Conservation (phyloP, 2,329 filamentous ascomycete genomes). For the Daldinia sp. region DNA sequence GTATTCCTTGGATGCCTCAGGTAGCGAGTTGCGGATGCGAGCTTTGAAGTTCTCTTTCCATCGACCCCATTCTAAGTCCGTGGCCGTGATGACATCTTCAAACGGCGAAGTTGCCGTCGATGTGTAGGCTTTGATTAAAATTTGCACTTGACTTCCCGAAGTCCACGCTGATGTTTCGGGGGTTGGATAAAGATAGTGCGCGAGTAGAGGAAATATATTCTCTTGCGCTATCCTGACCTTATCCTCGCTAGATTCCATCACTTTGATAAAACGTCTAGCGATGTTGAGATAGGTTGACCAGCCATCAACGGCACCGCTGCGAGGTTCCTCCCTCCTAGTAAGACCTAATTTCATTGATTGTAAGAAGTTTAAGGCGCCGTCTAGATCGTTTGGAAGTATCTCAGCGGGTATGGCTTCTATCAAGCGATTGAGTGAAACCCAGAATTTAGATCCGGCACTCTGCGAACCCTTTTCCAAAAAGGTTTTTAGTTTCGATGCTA, state of each 20-base stretch:
- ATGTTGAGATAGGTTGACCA: conserved; percentile 80
- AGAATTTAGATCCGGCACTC: conserved; percentile 74
- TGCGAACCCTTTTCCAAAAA: conserved; percentile 89
- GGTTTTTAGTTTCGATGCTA: conserved; percentile 66
- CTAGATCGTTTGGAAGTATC: conserved; percentile 60
- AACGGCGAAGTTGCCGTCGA: conserved; percentile 53
- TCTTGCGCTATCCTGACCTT: conserved; percentile 56
- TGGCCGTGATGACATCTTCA: conserved; percentile 55
- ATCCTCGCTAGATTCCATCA: conserved; percentile 56
- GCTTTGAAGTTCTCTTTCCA: conserved; percentile 70
- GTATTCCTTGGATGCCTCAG: conserved; percentile 83
- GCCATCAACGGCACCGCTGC: conserved; percentile 70
- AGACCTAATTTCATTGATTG: conserved; percentile 76
- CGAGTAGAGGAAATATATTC: conserved; percentile 62
- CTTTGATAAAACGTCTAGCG: conserved; percentile 61
- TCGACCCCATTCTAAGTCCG: conserved; percentile 68
- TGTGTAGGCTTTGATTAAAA: conserved; percentile 59
- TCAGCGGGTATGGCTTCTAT: conserved; percentile 64
- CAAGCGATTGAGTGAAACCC: conserved; percentile 72
- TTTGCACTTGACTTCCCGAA: conserved; percentile 45
- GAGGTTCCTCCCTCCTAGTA: conserved; percentile 76
- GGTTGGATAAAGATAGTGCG: conserved; percentile 60
- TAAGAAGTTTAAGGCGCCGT: conserved; percentile 69
- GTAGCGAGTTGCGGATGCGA: conserved; percentile 76
- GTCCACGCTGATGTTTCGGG: conserved; percentile 52